Evolutionary conservation across 2,329 filamentous ascomycete species (phyloP).

Genomic region (Fusarium keratoplasticum): DNA sequence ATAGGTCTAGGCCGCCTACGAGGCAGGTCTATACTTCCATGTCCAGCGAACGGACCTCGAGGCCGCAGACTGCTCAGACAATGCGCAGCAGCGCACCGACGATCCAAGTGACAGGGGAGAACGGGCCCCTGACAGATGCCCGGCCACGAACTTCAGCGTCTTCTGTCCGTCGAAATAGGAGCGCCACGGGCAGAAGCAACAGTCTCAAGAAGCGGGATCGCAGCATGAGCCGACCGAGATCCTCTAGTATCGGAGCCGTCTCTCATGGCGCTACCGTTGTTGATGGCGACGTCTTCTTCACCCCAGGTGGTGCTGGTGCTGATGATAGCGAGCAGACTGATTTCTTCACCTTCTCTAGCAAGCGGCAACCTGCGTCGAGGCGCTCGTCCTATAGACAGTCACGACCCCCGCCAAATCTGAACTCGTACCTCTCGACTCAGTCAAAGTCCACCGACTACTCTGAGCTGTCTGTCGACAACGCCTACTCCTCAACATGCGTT

Average conservation of each 20-base stretch:
- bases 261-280: constrained; percentile 55
- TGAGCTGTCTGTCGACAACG: constrained; percentile 54
- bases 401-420: constrained; percentile 57
- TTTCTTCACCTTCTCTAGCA: constrained; percentile 58
- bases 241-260: constrained; percentile 55
- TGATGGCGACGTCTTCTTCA: constrained; percentile 65
- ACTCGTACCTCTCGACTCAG: constrained; percentile 58
- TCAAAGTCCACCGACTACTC: constrained; percentile 55
- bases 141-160: constrained; percentile 49
- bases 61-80: constrained; percentile 58
- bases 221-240: constrained; percentile 60
- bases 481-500: constrained; percentile 59
- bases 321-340: constrained; percentile 57
- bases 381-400: constrained; percentile 57
- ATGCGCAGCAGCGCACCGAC: constrained; percentile 66
- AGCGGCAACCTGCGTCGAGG: constrained; percentile 52
- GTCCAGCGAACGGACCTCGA: constrained; percentile 51
- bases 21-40: constrained; percentile 53
- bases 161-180: constrained; percentile 52
- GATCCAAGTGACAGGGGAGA: constrained; percentile 82
- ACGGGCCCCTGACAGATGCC: constrained; percentile 53
- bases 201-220: constrained; percentile 66
- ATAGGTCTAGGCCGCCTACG: constrained; percentile 57
- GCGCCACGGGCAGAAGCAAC: constrained; percentile 61
- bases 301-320: constrained; percentile 53